A percentile compares a stretch with the other conserved stretches of the same genome.
phyloP scores from a whole-genome alignment of 2,329 filamentous ascomycete species.

The Aschersonia sp. region DNA sequence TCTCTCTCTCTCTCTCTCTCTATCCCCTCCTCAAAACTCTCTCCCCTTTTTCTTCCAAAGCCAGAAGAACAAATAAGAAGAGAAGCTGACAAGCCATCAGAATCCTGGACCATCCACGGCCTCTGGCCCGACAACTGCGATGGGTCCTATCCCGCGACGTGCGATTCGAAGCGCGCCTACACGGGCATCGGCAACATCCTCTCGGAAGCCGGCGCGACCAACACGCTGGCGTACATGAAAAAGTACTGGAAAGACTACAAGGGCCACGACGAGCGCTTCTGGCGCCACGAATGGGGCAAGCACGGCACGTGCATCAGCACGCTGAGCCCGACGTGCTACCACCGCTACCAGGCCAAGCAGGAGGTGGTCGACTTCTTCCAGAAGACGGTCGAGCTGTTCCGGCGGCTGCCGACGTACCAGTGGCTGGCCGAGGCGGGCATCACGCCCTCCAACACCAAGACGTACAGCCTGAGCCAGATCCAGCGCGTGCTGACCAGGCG shows the following conservation, averaged over 20 bases:
- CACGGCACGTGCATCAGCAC: conserved; percentile 61
- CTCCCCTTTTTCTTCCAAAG: too few species aligned
- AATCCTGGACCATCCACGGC: conserved; percentile 64
- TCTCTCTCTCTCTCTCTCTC: background rate
- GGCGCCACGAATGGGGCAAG: conserved; percentile 64
- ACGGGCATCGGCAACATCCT: conserved; percentile 52
- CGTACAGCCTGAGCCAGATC: conserved; percentile 44
- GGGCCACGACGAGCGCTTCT: conserved; percentile 49
- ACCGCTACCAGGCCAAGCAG: conserved; percentile 39
- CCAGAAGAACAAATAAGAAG: background rate
- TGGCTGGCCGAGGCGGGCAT: conserved; percentile 47
- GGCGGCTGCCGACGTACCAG: conserved; percentile 51
- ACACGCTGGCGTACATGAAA: conserved; percentile 51
- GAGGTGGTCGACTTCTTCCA: conserved; percentile 59
- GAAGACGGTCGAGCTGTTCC: conserved; percentile 49
- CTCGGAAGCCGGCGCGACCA: conserved; percentile 30
- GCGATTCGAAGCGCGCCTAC: conserved; percentile 46
- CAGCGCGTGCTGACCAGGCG: conserved; percentile 39
- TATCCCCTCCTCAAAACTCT: background rate
- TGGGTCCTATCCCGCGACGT: conserved; percentile 52
- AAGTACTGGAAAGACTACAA: conserved; percentile 58
- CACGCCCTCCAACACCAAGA: conserved; percentile 33
- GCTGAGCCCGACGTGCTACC: conserved; percentile 52
- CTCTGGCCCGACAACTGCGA: conserved; percentile 55
- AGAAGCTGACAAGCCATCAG: conserved; percentile 10